phyloP scores from a whole-genome alignment of 768 basidiomycete species.

The Butyriboletus loyo region DNA sequence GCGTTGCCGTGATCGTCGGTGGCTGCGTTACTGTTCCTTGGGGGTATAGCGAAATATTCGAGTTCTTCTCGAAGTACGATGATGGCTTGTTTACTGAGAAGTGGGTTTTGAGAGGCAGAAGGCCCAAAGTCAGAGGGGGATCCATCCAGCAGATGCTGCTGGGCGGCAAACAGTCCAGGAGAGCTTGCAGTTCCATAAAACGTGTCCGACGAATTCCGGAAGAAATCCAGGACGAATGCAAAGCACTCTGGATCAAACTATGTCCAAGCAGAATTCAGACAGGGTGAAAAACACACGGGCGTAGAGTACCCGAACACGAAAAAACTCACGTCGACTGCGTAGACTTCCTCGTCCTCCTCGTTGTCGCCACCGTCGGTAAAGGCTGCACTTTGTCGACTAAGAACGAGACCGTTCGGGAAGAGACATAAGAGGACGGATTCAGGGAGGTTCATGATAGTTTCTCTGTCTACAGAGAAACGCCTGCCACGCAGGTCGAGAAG shows the following conservation, averaged over 20 bases:
- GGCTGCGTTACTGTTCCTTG: slow-evolving; percentile 53
- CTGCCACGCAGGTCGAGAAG: slow-evolving; percentile 88
- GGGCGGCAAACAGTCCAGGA: slow-evolving; percentile 74
- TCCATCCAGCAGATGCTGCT: slow-evolving; percentile 74
- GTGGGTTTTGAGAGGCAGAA: slow-evolving; percentile 78
- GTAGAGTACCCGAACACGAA: slow-evolving; percentile 5
- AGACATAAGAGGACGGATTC: slow-evolving; percentile 95
- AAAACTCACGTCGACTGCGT: slow-evolving; percentile 88
- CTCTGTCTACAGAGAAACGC: slow-evolving; percentile 93
- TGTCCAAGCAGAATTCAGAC: slow-evolving; percentile 1
- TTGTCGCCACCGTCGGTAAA: slow-evolving; percentile 71
- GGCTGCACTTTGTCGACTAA: slow-evolving; percentile 81
- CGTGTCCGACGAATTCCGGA: slow-evolving; percentile 77
- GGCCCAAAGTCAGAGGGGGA: slow-evolving; percentile 57
- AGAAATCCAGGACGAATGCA: slow-evolving; percentile 90
- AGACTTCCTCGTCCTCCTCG: slow-evolving; percentile 86
- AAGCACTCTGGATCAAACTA: slow-evolving; percentile 99
- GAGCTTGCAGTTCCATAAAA: slow-evolving; percentile 84
- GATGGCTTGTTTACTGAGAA: slow-evolving; percentile 94
- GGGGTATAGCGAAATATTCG: slow-evolving; percentile 96
- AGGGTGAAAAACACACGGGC: neutral
- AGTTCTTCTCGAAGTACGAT: slow-evolving; percentile 97
- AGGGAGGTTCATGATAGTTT: slow-evolving; percentile 97
- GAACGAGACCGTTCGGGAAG: slow-evolving; percentile 95
- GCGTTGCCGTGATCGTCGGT: slow-evolving; percentile 81